phyloP scores from a whole-genome alignment of 1,139 yeast species.

The Meyerozyma carpophila region DNA sequence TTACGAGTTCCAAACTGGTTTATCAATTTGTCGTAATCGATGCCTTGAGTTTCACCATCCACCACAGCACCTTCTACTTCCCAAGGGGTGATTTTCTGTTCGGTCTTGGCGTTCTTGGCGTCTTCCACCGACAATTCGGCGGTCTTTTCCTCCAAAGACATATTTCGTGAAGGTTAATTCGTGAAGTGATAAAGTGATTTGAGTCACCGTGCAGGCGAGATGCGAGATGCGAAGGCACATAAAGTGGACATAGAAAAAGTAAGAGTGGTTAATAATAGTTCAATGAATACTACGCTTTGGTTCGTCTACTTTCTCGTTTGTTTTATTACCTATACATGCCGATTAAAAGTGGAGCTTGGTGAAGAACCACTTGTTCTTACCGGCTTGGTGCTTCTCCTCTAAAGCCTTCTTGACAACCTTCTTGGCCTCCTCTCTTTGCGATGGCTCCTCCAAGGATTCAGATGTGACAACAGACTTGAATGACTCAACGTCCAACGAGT shows the following conservation, averaged over 20 bases:
- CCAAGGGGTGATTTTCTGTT: conserved; percentile 91
- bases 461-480: conserved; percentile 89
- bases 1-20: conserved; percentile 81
- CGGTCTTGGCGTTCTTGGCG: conserved; percentile 26
- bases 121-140: conserved; percentile 1
- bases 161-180: neutral
- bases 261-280: too few relatives aligned
- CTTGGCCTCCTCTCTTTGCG: conserved; percentile 99
- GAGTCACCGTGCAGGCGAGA: neutral
- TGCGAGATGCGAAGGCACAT: neutral
- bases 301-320: neutral
- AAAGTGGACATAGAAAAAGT: too few relatives aligned
- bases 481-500: conserved; percentile 94
- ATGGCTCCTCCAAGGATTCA: conserved; percentile 95
- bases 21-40: conserved; percentile 86
- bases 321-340: conserved; percentile 2
- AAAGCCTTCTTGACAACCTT: conserved; percentile 98
- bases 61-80: conserved; percentile 98
- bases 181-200: neutral
- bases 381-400: conserved; percentile 99
- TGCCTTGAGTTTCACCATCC: conserved; percentile 82
- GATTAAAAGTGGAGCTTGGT: conserved; percentile 94
- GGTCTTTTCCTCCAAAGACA: conserved; percentile 1
- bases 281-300: neutral
- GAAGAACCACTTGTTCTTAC: conserved; percentile 99